Base-by-base conservation (phyloP, 116 monocot genomes). In the Posidonia oceanica region DNA sequence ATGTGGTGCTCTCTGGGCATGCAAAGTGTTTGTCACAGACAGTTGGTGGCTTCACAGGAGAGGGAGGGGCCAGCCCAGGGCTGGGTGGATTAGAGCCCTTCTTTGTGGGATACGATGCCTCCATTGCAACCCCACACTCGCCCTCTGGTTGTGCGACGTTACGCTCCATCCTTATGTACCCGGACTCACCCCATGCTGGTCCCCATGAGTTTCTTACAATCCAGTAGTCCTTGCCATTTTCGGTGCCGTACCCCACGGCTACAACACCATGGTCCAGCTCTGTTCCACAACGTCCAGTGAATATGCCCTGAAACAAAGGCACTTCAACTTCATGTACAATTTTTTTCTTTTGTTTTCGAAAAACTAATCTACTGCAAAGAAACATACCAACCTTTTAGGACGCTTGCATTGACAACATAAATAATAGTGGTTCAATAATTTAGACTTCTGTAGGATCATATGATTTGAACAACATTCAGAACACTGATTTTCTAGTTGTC, bases 151-250 rank as follows among this genome's bases (percentile, higher is more conserved):
- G 36, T 11, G 56, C 22, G 22, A 80, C 70, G 55, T 83, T 77
- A 0, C 89, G 74, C 67, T 75, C 73, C 79, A 89, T 72, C 59
- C 81, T 79, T 3, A 89, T 60, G 39, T 89, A 89, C 0, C 89
- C 89, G 3, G 29, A 54, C 71, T 89, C 86, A 22, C 89, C 89
- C 89, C 89, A 89, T 3, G 41, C 52, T 0, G n/a, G 14, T 36
- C 83, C 89, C 89, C 89, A 89, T 2, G 86, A 85, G 75, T 89
- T 89, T 39, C 83, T 81, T 2, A 89, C 89, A 23, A 89, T 80
- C 89, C 89, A 89, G 74, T 79, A 89, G 39, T 85, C 83, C 36
- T 64, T 77, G 7, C 79, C 83, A 7, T 81, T 66, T 67, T 83
- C 77, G 4, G 81, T 74, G 29, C 89, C 89, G 48, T 89, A 89